Evolutionary conservation across 2,329 filamentous ascomycete genomes (phyloP).

Genomic region (Pseudogymnoascus sp.): DNA sequence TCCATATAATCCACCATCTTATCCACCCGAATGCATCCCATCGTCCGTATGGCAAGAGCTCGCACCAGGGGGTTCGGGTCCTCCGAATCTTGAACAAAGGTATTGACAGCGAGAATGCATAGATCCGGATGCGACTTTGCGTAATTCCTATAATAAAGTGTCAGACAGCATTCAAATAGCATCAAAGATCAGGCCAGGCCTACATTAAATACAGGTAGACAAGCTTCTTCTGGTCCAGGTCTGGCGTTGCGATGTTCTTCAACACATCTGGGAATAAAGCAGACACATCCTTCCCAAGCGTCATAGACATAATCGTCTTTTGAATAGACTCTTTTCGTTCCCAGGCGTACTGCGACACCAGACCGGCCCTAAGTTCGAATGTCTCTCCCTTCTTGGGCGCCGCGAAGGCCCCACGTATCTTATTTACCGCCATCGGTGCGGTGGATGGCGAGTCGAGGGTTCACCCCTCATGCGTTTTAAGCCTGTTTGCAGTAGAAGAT

Average conservation of each 20-base stretch:
- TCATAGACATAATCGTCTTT: conserved; percentile 99
- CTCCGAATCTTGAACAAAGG: conserved; percentile 97
- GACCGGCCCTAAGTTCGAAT: conserved; percentile 87
- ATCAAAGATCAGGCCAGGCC: conserved; percentile 21
- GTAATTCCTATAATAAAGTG: conserved; percentile 66
- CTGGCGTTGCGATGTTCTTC: conserved; percentile 93
- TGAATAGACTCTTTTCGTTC: conserved; percentile 98
- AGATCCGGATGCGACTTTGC: conserved; percentile 98
- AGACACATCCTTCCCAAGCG: conserved; percentile 94
- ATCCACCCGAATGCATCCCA: conserved; percentile 96
- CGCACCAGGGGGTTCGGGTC: conserved; percentile 94
- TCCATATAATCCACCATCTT: conserved; percentile 99
- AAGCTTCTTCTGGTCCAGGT: conserved; percentile 98
- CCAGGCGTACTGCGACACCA: conserved; percentile 98
- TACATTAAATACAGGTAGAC: conserved; percentile 98
- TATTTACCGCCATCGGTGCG: conserved; percentile 78
- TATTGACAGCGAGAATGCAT: conserved; percentile 97
- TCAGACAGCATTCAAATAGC: conserved; percentile 7
- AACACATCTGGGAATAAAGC: conserved; percentile 93
- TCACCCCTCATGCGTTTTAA: conserved; percentile 28
- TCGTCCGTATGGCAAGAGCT: conserved; percentile 90
- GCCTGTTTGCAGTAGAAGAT: conserved; percentile 12
- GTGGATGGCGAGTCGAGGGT: conserved; percentile 30
- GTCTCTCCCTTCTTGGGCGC: conserved; percentile 94
- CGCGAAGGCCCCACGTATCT: conserved; percentile 88